phyloP scores from a whole-genome alignment of 75 land plant genomes.

The Ceratopteris richardii region DNA sequence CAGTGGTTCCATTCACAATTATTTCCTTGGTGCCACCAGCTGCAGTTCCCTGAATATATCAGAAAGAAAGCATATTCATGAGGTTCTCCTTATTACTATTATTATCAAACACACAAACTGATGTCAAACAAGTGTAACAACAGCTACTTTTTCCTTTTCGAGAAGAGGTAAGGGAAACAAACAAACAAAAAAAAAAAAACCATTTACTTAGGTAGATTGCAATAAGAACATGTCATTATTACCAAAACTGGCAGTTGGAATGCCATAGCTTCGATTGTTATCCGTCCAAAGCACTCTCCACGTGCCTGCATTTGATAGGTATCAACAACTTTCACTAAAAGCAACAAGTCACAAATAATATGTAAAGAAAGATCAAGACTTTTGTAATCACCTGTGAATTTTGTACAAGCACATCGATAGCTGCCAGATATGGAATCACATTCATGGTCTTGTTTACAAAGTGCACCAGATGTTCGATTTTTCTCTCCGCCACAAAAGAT shows the following conservation, averaged over 20 bases:
- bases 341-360: no score
- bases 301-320: constrained; percentile 46
- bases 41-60: constrained; percentile 62
- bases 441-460: constrained; percentile 85
- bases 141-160: no score
- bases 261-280: constrained; percentile 96
- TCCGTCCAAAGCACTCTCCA: constrained; percentile 95
- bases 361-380: background rate
- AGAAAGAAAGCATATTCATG: no score
- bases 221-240: constrained; percentile 10
- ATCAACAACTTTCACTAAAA: background rate
- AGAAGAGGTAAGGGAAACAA: no score
- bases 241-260: constrained; percentile 87
- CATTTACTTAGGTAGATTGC: no score
- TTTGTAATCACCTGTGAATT: constrained; percentile 63
- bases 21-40: constrained; percentile 93
- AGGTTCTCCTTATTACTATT: no score
- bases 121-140: no score
- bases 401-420: constrained; percentile 87
- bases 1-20: constrained; percentile 72
- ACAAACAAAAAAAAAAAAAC: no score
- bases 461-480: constrained; percentile 57
- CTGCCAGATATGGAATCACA: constrained; percentile 80
- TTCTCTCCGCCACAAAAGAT: constrained; percentile 45
- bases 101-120: no score